These are phyloP conservation scores for Pholiota adiposa DNA, from an alignment of 1,284 basidiomycete genomes.

Conservation along the genomic window DNA sequence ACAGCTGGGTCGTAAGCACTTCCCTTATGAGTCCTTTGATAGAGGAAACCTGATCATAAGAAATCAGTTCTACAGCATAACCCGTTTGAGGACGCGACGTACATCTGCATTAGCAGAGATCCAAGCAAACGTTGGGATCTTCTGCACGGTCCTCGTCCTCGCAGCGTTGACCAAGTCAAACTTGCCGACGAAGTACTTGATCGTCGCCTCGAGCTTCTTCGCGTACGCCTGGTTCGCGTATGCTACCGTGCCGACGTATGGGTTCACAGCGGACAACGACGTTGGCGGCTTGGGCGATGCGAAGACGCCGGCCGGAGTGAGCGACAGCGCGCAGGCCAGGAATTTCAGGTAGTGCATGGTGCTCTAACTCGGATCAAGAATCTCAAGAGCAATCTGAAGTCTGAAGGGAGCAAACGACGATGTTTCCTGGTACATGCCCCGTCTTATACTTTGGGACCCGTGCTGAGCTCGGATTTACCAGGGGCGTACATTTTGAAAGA, in stretches of 20 bases:
- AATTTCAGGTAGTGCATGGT: constrained; percentile 14
- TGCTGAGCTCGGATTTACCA: too few species aligned
- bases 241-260: constrained; percentile 20
- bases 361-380: too few species aligned
- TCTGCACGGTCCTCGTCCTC: constrained; percentile 22
- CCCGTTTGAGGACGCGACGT: too few species aligned
- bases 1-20: constrained; percentile 12
- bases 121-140: constrained; percentile 26
- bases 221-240: constrained; percentile 25
- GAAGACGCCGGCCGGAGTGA: constrained; percentile 12
- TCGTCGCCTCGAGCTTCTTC: constrained; percentile 23
- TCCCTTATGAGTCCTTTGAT: constrained; percentile 10
- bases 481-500: too few species aligned
- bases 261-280: constrained; percentile 16
- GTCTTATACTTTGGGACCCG: too few species aligned
- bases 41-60: too few species aligned
- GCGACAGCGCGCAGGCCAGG: constrained; percentile 11
- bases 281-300: constrained; percentile 4
- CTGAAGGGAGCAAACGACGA: too few species aligned
- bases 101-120: constrained; percentile 13
- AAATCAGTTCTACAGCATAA: too few species aligned
- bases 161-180: constrained; percentile 23
- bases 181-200: constrained; percentile 20
- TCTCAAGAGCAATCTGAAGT: too few species aligned
- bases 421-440: too few species aligned